Evolutionary conservation across 2,329 filamentous ascomycete genomes (phyloP).

Genomic region (Colletotrichum abscissum): DNA sequence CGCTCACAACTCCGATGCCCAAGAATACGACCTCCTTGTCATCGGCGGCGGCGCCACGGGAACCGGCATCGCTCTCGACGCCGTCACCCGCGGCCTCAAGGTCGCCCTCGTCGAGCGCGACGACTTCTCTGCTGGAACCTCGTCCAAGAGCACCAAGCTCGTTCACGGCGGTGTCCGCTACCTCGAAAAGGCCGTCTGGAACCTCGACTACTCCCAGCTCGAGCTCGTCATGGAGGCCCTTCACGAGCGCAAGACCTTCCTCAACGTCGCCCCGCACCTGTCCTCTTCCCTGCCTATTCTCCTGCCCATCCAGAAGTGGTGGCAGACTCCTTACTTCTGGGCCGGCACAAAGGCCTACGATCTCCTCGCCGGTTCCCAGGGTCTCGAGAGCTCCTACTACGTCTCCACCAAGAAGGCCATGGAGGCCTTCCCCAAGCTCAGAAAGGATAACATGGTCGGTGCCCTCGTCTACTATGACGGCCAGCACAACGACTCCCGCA

Average conservation of each 20-base stretch:
- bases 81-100: conserved; percentile 80
- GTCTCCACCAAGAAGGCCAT: conserved; percentile 81
- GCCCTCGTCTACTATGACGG: conserved; percentile 89
- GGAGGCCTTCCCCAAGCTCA: conserved; percentile 82
- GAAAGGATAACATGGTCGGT: conserved; percentile 78
- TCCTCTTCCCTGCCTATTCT: conserved; percentile 86
- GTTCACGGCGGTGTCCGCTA: conserved; percentile 89
- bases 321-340: conserved; percentile 83
- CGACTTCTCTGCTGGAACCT: conserved; percentile 85
- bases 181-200: conserved; percentile 87
- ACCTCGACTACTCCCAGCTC: conserved; percentile 86
- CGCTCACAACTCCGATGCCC: conserved; percentile 50
- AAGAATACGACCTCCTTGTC: conserved; percentile 80
- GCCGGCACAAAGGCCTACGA: conserved; percentile 82
- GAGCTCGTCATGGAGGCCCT: conserved; percentile 84
- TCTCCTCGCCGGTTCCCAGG: conserved; percentile 82
- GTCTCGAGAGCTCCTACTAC: conserved; percentile 87
- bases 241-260: conserved; percentile 84
- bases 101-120: conserved; percentile 86
- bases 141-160: conserved; percentile 88
- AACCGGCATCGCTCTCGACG: conserved; percentile 83
- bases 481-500: conserved; percentile 87
- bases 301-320: conserved; percentile 85
- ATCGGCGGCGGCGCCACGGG: conserved; percentile 86
- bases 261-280: conserved; percentile 85